phyloP scores from a whole-genome alignment of 116 monocot species.

The Thalassia testudinum region DNA sequence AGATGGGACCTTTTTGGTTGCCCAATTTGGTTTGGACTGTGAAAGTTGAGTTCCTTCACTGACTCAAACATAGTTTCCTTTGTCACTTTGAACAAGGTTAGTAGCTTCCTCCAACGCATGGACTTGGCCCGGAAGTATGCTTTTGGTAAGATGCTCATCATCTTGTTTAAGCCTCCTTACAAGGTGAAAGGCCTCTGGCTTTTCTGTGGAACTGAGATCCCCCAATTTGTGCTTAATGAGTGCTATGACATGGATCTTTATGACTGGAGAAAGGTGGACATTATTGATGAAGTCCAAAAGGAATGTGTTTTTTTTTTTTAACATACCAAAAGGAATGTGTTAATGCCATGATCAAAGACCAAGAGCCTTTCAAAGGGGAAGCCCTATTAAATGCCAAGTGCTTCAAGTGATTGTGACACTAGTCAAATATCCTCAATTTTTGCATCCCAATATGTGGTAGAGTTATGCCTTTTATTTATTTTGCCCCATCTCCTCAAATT shows the following conservation, averaged over 20 bases:
- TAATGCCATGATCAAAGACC: too few species aligned
- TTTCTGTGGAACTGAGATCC: slow-evolving; percentile 11
- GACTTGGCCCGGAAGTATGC: too few species aligned
- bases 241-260: slow-evolving; percentile 7
- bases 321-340: slow-evolving; percentile 45
- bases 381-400: too few species aligned
- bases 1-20: too few species aligned
- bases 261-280: slow-evolving; percentile 34
- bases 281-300: slow-evolving; percentile 43
- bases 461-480: too few species aligned
- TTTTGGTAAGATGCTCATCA: slow-evolving; percentile 93
- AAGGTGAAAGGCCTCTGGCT: too few species aligned
- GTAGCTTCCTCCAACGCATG: slow-evolving; percentile 90
- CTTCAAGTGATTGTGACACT: too few species aligned
- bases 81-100: slow-evolving; percentile 84
- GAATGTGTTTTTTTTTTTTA: slow-evolving; percentile 36
- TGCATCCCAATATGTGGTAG: too few species aligned
- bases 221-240: slow-evolving; percentile 9
- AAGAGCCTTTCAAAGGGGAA: slow-evolving; percentile 46
- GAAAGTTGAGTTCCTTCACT: too few species aligned
- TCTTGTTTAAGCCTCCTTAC: slow-evolving; percentile 55
- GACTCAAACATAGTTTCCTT: slow-evolving; percentile 80
- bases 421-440: too few species aligned
- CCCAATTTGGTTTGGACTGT: too few species aligned
- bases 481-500: too few species aligned